Evolutionary conservation across 768 basidiomycete species (phyloP), one percentile per base, ranked within the genome.

Genomic region (Leccinum sublutescens): DNA sequence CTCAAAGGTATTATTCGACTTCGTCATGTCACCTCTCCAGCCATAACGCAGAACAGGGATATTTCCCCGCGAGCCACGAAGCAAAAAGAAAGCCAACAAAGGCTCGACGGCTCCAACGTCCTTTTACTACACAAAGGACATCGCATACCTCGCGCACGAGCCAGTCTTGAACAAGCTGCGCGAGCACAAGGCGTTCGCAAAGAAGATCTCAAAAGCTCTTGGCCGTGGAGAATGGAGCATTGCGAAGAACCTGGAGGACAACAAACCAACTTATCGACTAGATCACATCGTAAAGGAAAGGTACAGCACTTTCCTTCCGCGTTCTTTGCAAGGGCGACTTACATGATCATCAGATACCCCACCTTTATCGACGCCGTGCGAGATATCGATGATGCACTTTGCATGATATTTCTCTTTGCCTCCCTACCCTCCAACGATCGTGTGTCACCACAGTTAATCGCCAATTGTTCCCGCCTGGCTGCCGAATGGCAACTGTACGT

Each of bases 281-380:
- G 97, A 99, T 76, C 97, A 98, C 71, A 90, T 99, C 61, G 89
- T 99, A 71, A 98, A 99, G 71, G 97, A 98, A 77, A 80, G 97
- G 95, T 96, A 64, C 62, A 82, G 71, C 3, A 38, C 3, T 1
- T 1, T 23, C 17, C 0, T 19, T 23, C 5, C 33, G 5, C n/a
- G 11, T 33, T 49, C 15, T 56, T 10, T 17, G 45, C 40, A 27
- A 11, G 19, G 12, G 12, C 17, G 10, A 51, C 47, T 71, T 21
- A 65, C 61, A 61, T 52, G 57, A 29, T 58, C 36, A 61, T 29
- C 61, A 97, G 96, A 71, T 99, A 99, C 75, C 95, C 97, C 2
- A 97, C 95, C 2, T 99, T 99, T 76, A 83, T 93, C 55, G 94
- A 98, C 69, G 95, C 97, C 36, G 75, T 98, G 23, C 87, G 95